Base-by-base conservation (phyloP, 2,329 filamentous ascomycete species). In the Botryotinia globosa region DNA sequence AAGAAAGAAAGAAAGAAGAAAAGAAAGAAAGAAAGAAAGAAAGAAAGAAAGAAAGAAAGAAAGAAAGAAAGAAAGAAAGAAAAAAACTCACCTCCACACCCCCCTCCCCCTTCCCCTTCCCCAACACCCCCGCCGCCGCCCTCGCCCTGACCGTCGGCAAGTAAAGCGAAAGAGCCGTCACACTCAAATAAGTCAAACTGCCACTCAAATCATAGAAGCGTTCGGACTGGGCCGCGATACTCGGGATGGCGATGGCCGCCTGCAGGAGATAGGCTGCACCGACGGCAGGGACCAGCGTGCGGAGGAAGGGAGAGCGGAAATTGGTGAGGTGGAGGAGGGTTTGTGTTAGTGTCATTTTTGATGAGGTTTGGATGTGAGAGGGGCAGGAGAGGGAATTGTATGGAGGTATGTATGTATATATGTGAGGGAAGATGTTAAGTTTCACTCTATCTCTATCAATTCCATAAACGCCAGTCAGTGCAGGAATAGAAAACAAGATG, bases 261-360 rank as follows among this genome's bases (percentile, higher is more conserved):
- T 92, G 90, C 64, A 92, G 83, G 2, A 87, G 87, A 76, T 89
- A 89, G 2, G 89, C 89, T 16, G 90, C 85, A 9, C 86, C 86
- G 20, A 91, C 85, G 51, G 86, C 86, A 2, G 90, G 90, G 3
- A 91, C 83, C 16, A 91, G 82, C 0, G 88, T 90, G 61, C 88
- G 85, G 20, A 92, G 83, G 73, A 92, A 86, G 1, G 90, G 89
- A 69, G 83, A 87, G 73, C 85, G 84, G 83, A 88, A 91, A 79
- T 88, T 87, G 44, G 89, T 91, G 16, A 86, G 81, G 77, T 86
- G 85, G 51, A 92, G 87, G 69, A 92, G 81, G 66, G 83, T 82
- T 74, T 83, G 82, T 7, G 87, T 69, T 7, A 80, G 62, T 5
- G 78, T 77, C 78, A 80, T 80, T 44, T 29, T 69, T 32, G 18